phyloP scores from a whole-genome alignment of 495 filamentous ascomycete genomes.

The Aeminium ludgeri region DNA sequence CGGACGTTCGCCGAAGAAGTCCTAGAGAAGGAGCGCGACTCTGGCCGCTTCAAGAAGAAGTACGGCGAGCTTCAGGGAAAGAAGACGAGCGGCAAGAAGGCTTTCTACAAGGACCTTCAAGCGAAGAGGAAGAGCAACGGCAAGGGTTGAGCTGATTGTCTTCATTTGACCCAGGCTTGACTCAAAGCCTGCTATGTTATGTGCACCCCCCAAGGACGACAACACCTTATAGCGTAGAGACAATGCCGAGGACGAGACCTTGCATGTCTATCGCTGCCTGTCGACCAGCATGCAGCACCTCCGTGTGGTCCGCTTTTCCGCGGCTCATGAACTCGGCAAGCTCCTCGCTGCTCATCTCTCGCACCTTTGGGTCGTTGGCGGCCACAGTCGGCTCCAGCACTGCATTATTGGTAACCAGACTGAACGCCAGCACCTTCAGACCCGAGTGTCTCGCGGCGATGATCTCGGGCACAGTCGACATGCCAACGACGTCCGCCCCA shows the following conservation, averaged over 20 bases:
- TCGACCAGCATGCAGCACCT: conserved; percentile 49
- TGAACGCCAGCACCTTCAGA: conserved; percentile 54
- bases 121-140: conserved; percentile 34
- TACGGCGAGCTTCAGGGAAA: conserved; percentile 49
- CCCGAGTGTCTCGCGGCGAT: conserved; percentile 56
- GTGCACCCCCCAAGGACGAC: neutral
- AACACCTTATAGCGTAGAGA: conserved; percentile 17
- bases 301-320: conserved; percentile 55
- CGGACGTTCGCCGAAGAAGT: conserved; percentile 82
- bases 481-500: conserved; percentile 59
- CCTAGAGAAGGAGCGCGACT: conserved; percentile 44
- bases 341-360: conserved; percentile 28
- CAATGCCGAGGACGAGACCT: conserved; percentile 29
- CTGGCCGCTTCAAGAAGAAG: conserved; percentile 48
- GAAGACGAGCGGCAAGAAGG: conserved; percentile 58
- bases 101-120: conserved; percentile 49
- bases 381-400: conserved; percentile 46
- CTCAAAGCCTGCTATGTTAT: no score
- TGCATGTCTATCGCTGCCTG: conserved; percentile 52
- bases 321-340: conserved; percentile 39
- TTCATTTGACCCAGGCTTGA: no score
- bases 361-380: conserved; percentile 35
- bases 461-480: conserved; percentile 67
- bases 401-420: conserved; percentile 59
- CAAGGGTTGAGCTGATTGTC: no score